Conservation (phyloP, 2,329 filamentous ascomycete species). For the Verticillium nonalfalfae region DNA sequence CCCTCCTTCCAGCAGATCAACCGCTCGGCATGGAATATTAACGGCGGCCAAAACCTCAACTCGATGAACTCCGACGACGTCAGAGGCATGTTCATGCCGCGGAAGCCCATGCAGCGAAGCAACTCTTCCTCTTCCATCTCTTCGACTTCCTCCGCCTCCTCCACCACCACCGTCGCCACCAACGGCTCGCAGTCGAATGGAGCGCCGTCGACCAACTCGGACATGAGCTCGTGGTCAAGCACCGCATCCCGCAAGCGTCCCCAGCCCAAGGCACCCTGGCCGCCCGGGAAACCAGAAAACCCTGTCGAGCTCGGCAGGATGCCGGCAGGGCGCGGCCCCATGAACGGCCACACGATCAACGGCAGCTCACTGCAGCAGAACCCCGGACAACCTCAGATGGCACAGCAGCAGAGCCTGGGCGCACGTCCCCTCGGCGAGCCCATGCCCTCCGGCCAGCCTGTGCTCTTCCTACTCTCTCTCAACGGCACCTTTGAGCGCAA, state of each 20-base stretch:
- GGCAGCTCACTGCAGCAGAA: conserved; percentile 27
- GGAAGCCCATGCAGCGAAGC: conserved; percentile 78
- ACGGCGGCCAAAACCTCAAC: conserved; percentile 43
- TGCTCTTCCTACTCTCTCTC: conserved; percentile 80
- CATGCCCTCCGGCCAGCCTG: conserved; percentile 59
- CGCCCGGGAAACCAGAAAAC: conserved; percentile 37
- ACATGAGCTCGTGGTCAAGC: conserved; percentile 46
- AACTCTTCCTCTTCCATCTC: conserved; percentile 89
- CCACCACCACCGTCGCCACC: conserved; percentile 57
- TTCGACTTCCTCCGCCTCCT: conserved; percentile 52
- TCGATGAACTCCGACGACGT: conserved; percentile 80
- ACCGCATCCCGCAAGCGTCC: conserved; percentile 43
- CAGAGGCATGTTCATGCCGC: conserved; percentile 82
- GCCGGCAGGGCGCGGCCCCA: conserved; percentile 26
- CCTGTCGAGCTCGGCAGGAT: conserved; percentile 41
- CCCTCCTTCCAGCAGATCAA: conserved; percentile 58
- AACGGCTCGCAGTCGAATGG: conserved; percentile 58
- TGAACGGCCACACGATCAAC: conserved; percentile 15
- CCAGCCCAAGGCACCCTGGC: conserved; percentile 44
- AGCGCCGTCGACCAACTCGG: conserved; percentile 38
- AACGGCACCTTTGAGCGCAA: conserved; percentile 98
- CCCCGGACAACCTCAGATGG: conserved; percentile 29
- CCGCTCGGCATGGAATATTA: conserved; percentile 61
- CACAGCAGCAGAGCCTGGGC: conserved; percentile 33
- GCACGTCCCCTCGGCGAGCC: conserved; percentile 63